These are phyloP conservation scores for Mrakia blollopis DNA, from an alignment of 768 basidiomycete genomes.

Conservation along the genomic window DNA sequence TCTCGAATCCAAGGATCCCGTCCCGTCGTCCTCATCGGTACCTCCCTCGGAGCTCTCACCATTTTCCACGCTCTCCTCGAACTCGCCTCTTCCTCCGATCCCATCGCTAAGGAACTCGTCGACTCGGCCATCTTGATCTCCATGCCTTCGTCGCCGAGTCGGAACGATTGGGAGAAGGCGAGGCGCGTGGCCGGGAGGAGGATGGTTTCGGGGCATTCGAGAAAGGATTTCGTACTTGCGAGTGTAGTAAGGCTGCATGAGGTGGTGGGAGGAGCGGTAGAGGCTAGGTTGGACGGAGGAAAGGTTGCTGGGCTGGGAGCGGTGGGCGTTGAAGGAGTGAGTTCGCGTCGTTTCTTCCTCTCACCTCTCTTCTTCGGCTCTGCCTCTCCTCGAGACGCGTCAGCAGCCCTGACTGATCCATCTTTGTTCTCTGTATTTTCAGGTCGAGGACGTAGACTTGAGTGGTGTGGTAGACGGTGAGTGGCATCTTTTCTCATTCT, in stretches of 20 bases:
- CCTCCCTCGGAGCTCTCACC: conserved; percentile 48
- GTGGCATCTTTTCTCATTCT: not conserved
- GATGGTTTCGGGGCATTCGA: conserved; percentile 46
- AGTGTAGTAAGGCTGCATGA: conserved; percentile 47
- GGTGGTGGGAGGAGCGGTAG: conserved; percentile 43
- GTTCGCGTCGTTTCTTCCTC: no score
- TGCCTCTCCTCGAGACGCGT: no score
- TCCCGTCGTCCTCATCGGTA: conserved; percentile 48
- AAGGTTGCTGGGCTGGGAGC: conserved; percentile 43
- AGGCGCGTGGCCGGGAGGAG: conserved; percentile 44
- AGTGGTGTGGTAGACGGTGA: conserved; percentile 42
- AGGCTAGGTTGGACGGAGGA: conserved; percentile 41
- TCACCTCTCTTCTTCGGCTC: no score
- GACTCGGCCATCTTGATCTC: conserved; percentile 49
- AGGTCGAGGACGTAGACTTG: conserved; percentile 45
- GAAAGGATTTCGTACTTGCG: conserved; percentile 46
- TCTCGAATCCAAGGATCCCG: conserved; percentile 49
- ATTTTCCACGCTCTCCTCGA: conserved; percentile 44
- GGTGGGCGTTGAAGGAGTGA: conserved; percentile 39
- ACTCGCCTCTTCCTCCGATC: conserved; percentile 37
- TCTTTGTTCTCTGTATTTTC: no score
- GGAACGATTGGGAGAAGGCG: conserved; percentile 44
- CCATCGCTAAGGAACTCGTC: conserved; percentile 42
- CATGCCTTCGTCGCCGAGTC: conserved; percentile 45
- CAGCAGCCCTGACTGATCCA: no score